A percentile compares a stretch with the other conserved stretches of the same genome.
Conservation (phyloP, 192 early-diverging fungal genomes). For the Haplosporangium gracile region DNA sequence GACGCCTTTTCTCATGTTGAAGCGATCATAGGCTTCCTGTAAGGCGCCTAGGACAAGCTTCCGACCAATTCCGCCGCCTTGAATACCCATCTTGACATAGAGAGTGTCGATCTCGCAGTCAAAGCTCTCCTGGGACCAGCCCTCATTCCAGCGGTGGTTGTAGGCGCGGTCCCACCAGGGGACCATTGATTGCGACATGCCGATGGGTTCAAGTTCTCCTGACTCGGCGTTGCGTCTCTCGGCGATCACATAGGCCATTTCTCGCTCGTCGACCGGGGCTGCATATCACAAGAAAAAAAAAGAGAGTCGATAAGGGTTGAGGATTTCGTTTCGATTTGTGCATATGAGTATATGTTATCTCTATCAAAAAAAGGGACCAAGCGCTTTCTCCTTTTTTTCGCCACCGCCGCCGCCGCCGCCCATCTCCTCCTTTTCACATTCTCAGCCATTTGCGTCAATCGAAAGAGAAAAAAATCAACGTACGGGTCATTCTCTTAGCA, state of each 20-base stretch:
- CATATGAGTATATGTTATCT: not conserved
- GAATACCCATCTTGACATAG: conserved; percentile 49
- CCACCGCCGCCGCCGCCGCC: not conserved
- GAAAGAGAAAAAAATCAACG: not conserved
- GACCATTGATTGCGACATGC: conserved; percentile 47
- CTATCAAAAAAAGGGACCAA: not conserved
- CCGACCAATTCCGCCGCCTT: conserved; percentile 45
- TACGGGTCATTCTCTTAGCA: conserved; percentile 37
- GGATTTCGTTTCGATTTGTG: not conserved
- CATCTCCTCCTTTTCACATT: not conserved
- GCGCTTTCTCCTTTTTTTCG: not conserved
- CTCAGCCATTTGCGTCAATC: not conserved
- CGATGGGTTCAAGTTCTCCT: conserved; percentile 25
- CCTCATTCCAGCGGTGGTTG: conserved; percentile 36
- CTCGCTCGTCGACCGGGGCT: conserved; percentile 39
- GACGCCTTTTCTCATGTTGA: conserved; percentile 36
- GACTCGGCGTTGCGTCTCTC: conserved; percentile 16
- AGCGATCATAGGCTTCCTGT: conserved; percentile 41
- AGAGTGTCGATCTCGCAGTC: conserved; percentile 55
- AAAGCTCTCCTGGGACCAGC: conserved; percentile 34
- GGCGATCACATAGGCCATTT: conserved; percentile 43
- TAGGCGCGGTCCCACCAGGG: conserved; percentile 44
- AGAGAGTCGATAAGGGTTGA: not conserved
- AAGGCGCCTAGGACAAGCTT: conserved; percentile 43
- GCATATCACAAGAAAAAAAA: not conserved